phyloP scores from a whole-genome alignment of 2,329 filamentous ascomycete genomes.

The Scedosporium dehoogii region DNA sequence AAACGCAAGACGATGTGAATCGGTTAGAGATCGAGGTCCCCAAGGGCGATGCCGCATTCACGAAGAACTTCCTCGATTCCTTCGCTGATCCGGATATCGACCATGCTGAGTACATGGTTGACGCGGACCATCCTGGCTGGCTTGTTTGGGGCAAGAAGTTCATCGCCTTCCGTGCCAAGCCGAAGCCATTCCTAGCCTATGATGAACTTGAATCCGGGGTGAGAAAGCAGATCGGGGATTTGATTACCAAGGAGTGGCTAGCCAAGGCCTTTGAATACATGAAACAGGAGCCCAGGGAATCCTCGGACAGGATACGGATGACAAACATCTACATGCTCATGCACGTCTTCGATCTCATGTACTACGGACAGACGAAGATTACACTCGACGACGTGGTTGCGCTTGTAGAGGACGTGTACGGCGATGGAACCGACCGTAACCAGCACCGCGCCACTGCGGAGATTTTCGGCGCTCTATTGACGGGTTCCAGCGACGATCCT shows the following conservation, averaged over 20 bases:
- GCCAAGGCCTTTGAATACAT: conserved; percentile 81
- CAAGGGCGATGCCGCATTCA: conserved; percentile 69
- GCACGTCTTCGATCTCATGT: conserved; percentile 82
- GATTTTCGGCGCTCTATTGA: conserved; percentile 78
- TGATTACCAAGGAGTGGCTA: conserved; percentile 79
- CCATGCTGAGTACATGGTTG: conserved; percentile 73
- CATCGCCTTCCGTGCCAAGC: conserved; percentile 65
- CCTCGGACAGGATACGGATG: conserved; percentile 81
- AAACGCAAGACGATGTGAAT: conserved; percentile 68
- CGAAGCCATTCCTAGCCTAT: conserved; percentile 58
- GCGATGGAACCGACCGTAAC: conserved; percentile 92
- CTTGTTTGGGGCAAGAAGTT: conserved; percentile 88
- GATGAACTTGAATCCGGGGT: conserved; percentile 69
- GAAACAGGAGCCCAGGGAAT: conserved; percentile 89
- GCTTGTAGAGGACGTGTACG: conserved; percentile 67
- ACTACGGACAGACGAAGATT: conserved; percentile 64
- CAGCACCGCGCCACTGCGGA: conserved; percentile 94
- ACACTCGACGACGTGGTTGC: conserved; percentile 85
- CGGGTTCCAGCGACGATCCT: conserved; percentile 69
- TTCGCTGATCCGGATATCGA: conserved; percentile 60
- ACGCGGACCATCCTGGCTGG: conserved; percentile 91
- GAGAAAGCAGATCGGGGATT: conserved; percentile 67
- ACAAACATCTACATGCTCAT: conserved; percentile 78
- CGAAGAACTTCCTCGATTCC: conserved; percentile 62
- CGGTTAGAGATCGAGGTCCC: conserved; percentile 65